Conservation (phyloP, 2,329 filamentous ascomycete species). For the Colletotrichum melonis region DNA sequence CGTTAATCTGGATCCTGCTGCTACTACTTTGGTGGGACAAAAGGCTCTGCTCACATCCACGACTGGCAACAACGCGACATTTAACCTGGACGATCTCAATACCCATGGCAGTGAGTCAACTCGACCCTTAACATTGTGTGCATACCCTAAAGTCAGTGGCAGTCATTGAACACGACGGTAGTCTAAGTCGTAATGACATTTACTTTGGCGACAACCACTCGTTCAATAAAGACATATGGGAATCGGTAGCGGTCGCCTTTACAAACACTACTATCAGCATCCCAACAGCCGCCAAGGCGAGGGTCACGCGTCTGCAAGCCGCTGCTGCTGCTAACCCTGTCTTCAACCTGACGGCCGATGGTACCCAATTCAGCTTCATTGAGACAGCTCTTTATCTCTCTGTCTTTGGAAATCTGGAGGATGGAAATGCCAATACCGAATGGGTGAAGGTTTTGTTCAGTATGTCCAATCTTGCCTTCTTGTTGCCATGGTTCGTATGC, state of each 20-base stretch:
- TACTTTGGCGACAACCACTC: slow-evolving; percentile 45
- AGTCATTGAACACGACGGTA: slow-evolving; percentile 50
- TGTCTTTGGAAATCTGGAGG: slow-evolving; percentile 37
- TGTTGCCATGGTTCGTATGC: background rate
- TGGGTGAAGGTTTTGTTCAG: slow-evolving; percentile 38
- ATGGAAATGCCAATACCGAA: slow-evolving; percentile 36
- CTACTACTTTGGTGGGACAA: slow-evolving; percentile 21
- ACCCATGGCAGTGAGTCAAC: slow-evolving; percentile 38
- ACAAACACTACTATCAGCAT: slow-evolving; percentile 41
- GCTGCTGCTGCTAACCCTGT: slow-evolving; percentile 41
- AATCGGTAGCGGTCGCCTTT: slow-evolving; percentile 38
- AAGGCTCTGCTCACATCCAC: slow-evolving; percentile 39
- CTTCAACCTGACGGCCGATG: slow-evolving; percentile 36
- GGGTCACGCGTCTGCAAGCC: slow-evolving; percentile 40
- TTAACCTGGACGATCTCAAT: slow-evolving; percentile 44
- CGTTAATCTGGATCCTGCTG: slow-evolving; percentile 35
- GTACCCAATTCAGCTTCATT: slow-evolving; percentile 36
- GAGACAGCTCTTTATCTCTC: slow-evolving; percentile 40
- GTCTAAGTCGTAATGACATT: slow-evolving; percentile 44
- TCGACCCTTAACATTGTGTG: background rate
- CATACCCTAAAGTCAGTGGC: background rate
- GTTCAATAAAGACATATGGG: slow-evolving; percentile 44
- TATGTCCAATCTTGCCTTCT: background rate
- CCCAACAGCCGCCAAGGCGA: slow-evolving; percentile 42
- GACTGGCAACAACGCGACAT: slow-evolving; percentile 41